Evolutionary conservation across 495 filamentous ascomycete genomes (phyloP).

Genomic region (Trichocladium antarcticum): DNA sequence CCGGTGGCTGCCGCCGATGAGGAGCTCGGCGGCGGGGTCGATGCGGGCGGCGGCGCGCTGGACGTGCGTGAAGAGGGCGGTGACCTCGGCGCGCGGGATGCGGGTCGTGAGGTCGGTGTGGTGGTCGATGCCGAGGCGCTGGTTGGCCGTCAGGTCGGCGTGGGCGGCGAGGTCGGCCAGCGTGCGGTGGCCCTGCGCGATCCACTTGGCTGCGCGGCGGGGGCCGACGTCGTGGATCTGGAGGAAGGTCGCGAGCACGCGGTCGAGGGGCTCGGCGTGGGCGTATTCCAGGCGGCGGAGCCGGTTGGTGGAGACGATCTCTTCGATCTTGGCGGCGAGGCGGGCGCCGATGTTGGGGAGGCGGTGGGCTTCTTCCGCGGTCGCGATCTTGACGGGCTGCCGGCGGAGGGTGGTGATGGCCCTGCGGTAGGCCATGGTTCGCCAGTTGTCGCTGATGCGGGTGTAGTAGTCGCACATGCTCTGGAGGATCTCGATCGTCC

Average conservation of each 20-base stretch:
- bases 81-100: slow-evolving; percentile 72
- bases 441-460: slow-evolving; percentile 67
- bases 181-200: slow-evolving; percentile 61
- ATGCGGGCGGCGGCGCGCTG: slow-evolving; percentile 47
- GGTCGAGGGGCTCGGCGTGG: slow-evolving; percentile 51
- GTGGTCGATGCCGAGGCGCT: slow-evolving; percentile 67
- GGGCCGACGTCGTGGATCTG: slow-evolving; percentile 73
- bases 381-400: slow-evolving; percentile 54
- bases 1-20: slow-evolving; percentile 76
- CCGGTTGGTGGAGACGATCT: slow-evolving; percentile 66
- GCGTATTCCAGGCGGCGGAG: slow-evolving; percentile 63
- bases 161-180: slow-evolving; percentile 58
- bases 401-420: slow-evolving; percentile 61
- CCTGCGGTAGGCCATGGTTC: slow-evolving; percentile 65
- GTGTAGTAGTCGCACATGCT: slow-evolving; percentile 77
- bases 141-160: slow-evolving; percentile 58
- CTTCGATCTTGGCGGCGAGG: slow-evolving; percentile 81
- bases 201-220: slow-evolving; percentile 61
- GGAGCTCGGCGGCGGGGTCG: slow-evolving; percentile 51
- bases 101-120: slow-evolving; percentile 74
- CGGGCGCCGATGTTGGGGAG: slow-evolving; percentile 65
- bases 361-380: slow-evolving; percentile 52
- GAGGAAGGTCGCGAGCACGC: slow-evolving; percentile 54
- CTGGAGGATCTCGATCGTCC: slow-evolving; percentile 68
- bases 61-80: slow-evolving; percentile 57